phyloP scores from a whole-genome alignment of 352 stramenopile species.

The Phytophthora quininea region DNA sequence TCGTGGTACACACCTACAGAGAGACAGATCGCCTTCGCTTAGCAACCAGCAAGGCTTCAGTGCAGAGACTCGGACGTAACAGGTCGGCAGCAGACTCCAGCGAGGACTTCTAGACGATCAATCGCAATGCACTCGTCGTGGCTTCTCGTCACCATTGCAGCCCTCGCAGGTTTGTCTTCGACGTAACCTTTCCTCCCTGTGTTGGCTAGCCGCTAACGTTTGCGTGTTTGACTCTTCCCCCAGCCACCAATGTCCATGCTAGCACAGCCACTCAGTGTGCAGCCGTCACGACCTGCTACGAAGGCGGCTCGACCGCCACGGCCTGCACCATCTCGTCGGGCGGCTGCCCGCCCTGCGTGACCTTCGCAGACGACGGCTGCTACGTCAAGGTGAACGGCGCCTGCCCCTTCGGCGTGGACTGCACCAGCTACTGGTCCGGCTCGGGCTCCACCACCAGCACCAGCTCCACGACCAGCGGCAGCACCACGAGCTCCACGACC shows the following conservation, averaged over 20 bases:
- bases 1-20: constrained; percentile 25
- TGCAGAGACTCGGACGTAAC: not conserved
- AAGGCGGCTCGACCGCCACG: constrained; percentile 27
- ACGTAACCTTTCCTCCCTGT: not conserved
- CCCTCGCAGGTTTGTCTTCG: constrained; percentile 13
- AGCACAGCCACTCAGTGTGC: constrained; percentile 33
- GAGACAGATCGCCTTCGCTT: constrained; percentile 2
- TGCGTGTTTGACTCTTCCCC: not conserved
- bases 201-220: not conserved
- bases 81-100: constrained; percentile 7
- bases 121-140: constrained; percentile 21
- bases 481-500: constrained; percentile 14
- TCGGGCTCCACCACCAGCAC: constrained; percentile 14
- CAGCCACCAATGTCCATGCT: constrained; percentile 9
- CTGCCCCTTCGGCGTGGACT: constrained; percentile 41
- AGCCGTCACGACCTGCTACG: constrained; percentile 35
- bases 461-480: constrained; percentile 1
- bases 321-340: constrained; percentile 34
- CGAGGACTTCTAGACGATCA: not conserved
- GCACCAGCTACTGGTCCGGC: constrained; percentile 26
- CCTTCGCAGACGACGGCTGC: constrained; percentile 43
- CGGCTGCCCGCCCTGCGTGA: constrained; percentile 41
- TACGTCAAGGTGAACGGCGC: constrained; percentile 38
- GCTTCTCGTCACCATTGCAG: constrained; percentile 21
- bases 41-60: not conserved